Evolutionary conservation across 306 rosid genomes (phyloP).

Genomic region (Cucurbita ficifolia): DNA sequence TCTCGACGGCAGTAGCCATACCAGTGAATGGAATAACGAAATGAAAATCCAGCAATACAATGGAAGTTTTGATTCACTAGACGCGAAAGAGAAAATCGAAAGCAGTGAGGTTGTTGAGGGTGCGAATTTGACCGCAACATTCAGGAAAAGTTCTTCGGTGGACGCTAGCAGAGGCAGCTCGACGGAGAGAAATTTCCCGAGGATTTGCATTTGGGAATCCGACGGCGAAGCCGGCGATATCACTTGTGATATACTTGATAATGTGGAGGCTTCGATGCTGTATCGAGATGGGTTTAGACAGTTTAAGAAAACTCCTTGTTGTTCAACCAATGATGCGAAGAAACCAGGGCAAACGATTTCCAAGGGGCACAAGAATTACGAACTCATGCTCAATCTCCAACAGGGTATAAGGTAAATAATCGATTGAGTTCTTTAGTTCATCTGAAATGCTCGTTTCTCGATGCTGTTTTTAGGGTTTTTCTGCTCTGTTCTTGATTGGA

Average conservation of each 20-base stretch:
- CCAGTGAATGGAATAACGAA: constrained; percentile 63
- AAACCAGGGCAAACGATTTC: constrained; percentile 69
- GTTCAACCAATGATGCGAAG: constrained; percentile 48
- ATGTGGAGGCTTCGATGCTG: constrained; percentile 77
- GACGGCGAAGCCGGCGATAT: constrained; percentile 96
- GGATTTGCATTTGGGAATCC: constrained; percentile 92
- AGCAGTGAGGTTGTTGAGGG: constrained; percentile 20
- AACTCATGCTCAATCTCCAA: constrained; percentile 88
- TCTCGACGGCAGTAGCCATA: constrained; percentile 70
- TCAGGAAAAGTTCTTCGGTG: constrained; percentile 54
- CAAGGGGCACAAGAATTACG: constrained; percentile 85
- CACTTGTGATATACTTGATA: constrained; percentile 81
- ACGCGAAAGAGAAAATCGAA: constrained; percentile 12
- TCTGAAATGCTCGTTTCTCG: background rate
- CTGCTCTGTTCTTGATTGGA: background rate
- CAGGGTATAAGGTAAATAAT: constrained; percentile 64
- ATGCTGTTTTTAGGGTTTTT: background rate
- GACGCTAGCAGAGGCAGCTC: constrained; percentile 42
- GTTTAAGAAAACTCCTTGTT: constrained; percentile 37
- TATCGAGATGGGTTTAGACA: constrained; percentile 23
- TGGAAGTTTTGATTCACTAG: constrained; percentile 34
- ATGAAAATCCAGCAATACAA: constrained; percentile 40
- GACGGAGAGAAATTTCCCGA: constrained; percentile 48
- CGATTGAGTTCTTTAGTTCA: background rate
- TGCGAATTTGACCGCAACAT: constrained; percentile 32